These are phyloP conservation scores for Delonix regia DNA, from an alignment of 306 rosid genomes.

Conservation along the genomic window DNA sequence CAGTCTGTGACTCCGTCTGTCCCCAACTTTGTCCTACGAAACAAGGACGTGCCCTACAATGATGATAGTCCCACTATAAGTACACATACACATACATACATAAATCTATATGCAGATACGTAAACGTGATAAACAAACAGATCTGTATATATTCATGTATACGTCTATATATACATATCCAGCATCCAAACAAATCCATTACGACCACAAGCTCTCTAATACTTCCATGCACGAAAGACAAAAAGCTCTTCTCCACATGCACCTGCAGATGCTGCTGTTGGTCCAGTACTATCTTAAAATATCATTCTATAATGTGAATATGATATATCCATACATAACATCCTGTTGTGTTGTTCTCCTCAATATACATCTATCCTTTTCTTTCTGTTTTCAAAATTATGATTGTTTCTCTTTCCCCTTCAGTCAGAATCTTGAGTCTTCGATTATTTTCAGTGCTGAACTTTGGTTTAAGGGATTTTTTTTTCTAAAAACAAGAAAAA, in stretches of 20 bases:
- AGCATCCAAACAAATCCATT: slow-evolving; percentile 30
- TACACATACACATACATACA: neutral
- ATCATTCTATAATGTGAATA: slow-evolving; percentile 3
- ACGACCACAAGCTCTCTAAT: slow-evolving; percentile 39
- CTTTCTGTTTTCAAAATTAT: neutral
- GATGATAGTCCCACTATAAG: neutral
- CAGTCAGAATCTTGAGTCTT: neutral
- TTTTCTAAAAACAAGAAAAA: neutral
- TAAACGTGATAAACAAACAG: neutral
- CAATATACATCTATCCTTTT: neutral
- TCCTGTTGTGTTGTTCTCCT: neutral
- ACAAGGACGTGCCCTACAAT: neutral
- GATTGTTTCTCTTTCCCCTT: neutral
- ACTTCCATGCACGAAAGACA: slow-evolving; percentile 31
- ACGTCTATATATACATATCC: neutral
- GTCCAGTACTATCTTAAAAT: slow-evolving; percentile 31
- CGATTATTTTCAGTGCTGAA: neutral
- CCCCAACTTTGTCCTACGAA: neutral
- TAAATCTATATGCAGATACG: neutral
- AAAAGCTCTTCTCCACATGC: slow-evolving; percentile 51
- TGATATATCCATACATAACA: neutral
- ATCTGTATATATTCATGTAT: neutral
- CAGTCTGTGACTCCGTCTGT: neutral
- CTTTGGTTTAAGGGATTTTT: neutral
- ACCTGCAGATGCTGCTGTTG: slow-evolving; percentile 11